Base-by-base conservation (phyloP, 768 basidiomycete species). In the Tylopilus rubrobrunneus region DNA sequence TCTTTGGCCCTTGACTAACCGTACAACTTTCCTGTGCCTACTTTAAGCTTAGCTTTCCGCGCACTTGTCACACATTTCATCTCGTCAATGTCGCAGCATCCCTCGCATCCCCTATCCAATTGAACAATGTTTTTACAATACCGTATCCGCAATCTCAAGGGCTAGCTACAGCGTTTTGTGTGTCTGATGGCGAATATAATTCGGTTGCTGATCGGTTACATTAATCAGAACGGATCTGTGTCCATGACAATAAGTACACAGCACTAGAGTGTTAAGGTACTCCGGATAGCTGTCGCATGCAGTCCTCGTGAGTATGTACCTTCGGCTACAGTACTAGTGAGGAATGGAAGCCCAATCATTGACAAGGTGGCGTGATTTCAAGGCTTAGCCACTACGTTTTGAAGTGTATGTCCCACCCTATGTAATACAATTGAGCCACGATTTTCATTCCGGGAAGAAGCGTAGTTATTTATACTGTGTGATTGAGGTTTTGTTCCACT, bases 51-150 rank as follows among this genome's bases (percentile, higher is more conserved):
- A 57, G 59, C 60, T 62, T 60, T 60, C 58, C 49, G 55, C 62
- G 54, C 66, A 64, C 61, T 55, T 67, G 65, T 62, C 59, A 61
- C 63, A 57, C 66, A 58, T 58, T 58, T 55, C 65, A 62, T 59
- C 68, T 68, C 63, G 68, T 72, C 69, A 74, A 67, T 77, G 76
- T 78, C 76, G 75, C 74, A 71, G 74, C 73, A 73, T 71, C 71
- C 67, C 62, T 57, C 63, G 66, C 68, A 69, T 68, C 69, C 63
- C 65, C 65, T 66, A 69, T 62, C 65, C 68, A 70, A 66, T 64
- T 62, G 69, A 71, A 72, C 73, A 70, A 66, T 74, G 69, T 73
- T 67, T 64, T 65, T 70, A 67, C 70, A 59, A 60, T 69, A 71
- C 67, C 55, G 56, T 67, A 60, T 57, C 60, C 51, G 57, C 64